Percentiles rank a stretch among this genome's conserved stretches.
These are phyloP conservation scores for Ochetophila trinervis DNA, from an alignment of 306 rosid genomes.

Conservation along the genomic window DNA sequence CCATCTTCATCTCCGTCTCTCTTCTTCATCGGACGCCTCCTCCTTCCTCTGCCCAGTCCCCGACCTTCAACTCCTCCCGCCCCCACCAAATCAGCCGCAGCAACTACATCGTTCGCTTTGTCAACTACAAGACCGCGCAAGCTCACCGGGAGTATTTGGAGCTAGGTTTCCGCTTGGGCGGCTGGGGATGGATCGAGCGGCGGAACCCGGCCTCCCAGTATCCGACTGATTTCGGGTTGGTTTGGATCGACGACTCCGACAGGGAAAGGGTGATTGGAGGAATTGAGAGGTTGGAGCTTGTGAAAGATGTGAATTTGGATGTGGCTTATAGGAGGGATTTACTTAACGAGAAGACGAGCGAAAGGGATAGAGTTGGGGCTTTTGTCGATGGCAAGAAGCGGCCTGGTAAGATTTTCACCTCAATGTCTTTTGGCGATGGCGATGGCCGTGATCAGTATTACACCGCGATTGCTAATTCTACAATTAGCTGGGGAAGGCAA, in stretches of 20 bases:
- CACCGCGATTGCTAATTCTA: conserved; percentile 29
- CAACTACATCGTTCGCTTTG: conserved; percentile 75
- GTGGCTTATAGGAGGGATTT: conserved; percentile 58
- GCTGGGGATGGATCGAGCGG: conserved; percentile 90
- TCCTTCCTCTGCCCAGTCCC: conserved; percentile 39
- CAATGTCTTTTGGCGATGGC: conserved; percentile 76
- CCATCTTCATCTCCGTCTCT: conserved; percentile 25
- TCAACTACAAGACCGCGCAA: conserved; percentile 50
- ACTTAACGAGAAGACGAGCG: conserved; percentile 32
- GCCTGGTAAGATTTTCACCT: conserved; percentile 84
- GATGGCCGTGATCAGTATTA: conserved; percentile 23
- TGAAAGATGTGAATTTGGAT: conserved; percentile 79
- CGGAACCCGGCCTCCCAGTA: conserved; percentile 66
- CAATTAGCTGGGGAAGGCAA: conserved; percentile 54
- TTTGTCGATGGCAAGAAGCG: conserved; percentile 74
- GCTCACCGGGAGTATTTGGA: conserved; percentile 59
- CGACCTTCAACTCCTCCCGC: conserved; percentile 19
- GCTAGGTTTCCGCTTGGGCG: conserved; percentile 41
- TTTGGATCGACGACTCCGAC: conserved; percentile 57
- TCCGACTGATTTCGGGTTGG: conserved; percentile 84
- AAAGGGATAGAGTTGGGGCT: conserved; percentile 41
- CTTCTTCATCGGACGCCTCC: conserved; percentile 33
- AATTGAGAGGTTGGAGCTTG: conserved; percentile 50
- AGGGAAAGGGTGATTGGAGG: conserved; percentile 33
- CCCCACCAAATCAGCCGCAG: conserved; percentile 23